Evolutionary conservation across 2,329 filamentous ascomycete species (phyloP).

Genomic region (Zymoseptoria tritici): DNA sequence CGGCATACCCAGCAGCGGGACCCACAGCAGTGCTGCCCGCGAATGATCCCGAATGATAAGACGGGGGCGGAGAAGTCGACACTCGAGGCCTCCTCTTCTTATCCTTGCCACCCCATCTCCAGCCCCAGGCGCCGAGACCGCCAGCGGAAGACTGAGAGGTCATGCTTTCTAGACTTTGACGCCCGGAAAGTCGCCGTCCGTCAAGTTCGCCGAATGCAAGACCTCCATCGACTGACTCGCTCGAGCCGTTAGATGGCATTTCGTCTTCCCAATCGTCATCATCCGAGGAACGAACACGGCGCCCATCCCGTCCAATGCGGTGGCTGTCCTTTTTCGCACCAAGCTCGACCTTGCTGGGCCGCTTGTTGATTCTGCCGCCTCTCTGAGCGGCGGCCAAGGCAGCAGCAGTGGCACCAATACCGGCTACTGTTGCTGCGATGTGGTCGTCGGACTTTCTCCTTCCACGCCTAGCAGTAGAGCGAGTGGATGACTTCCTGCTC

Average conservation of each 20-base stretch:
- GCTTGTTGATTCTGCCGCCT: conserved; percentile 21
- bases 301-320: conserved; percentile 5
- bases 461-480: conserved; percentile 14
- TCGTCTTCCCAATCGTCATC: conserved; percentile 54
- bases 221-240: conserved; percentile 47
- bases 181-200: conserved; percentile 28
- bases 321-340: conserved; percentile 16
- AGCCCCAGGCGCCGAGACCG: conserved; percentile 47
- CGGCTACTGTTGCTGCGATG: conserved; percentile 39
- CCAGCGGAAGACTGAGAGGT: conserved; percentile 45
- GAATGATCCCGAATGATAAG: conserved; percentile 21
- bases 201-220: conserved; percentile 53
- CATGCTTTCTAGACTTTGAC: conserved; percentile 46
- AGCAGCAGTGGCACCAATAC: conserved; percentile 42
- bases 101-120: conserved; percentile 50
- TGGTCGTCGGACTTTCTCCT: conserved; percentile 39
- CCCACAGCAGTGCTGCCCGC: conserved; percentile 38
- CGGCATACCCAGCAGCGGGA: conserved; percentile 34
- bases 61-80: conserved; percentile 9
- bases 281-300: conserved; percentile 27
- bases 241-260: conserved; percentile 45
- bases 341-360: conserved; percentile 20
- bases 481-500: conserved; percentile 19
- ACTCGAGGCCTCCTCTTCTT: conserved; percentile 34
- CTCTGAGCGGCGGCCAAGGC: conserved; percentile 40